phyloP scores from a whole-genome alignment of 495 filamentous ascomycete genomes.

The Hypoxylon perforatum region DNA sequence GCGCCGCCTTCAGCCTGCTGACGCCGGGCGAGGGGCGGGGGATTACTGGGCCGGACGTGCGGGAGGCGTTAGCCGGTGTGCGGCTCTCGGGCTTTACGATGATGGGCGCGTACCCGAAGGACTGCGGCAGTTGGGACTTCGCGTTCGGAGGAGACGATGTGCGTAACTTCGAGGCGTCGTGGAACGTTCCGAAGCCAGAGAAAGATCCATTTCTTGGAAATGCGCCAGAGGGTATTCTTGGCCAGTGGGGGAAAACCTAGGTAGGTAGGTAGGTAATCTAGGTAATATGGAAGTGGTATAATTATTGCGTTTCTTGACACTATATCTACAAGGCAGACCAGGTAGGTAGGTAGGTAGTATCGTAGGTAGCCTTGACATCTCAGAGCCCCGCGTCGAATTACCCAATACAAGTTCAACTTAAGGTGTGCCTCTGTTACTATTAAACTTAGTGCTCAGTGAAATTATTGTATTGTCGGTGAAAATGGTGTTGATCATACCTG shows the following conservation, averaged over 20 bases:
- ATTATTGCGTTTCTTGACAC: too few relatives aligned
- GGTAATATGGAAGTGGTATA: too few relatives aligned
- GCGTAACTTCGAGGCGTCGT: constrained; percentile 3
- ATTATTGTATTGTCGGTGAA: too few relatives aligned
- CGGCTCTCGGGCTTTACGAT: constrained; percentile 47
- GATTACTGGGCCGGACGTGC: background rate
- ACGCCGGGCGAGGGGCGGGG: constrained; percentile 5
- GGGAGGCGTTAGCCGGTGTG: constrained; percentile 14
- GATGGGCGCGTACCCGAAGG: constrained; percentile 17
- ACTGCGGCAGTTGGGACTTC: constrained; percentile 15
- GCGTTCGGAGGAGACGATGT: constrained; percentile 5
- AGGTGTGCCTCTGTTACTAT: too few relatives aligned
- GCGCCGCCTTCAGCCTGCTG: constrained; percentile 1
- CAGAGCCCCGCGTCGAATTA: too few relatives aligned
- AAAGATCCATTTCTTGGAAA: constrained; percentile 6
- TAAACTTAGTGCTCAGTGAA: too few relatives aligned
- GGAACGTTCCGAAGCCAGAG: constrained; percentile 1
- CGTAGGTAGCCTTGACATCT: too few relatives aligned
- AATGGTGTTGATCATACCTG: too few relatives aligned
- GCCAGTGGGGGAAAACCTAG: constrained; percentile 69
- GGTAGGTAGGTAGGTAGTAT: too few relatives aligned
- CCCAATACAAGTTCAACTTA: too few relatives aligned
- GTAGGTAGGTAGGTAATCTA: too few relatives aligned
- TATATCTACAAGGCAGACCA: too few relatives aligned
- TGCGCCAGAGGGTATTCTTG: constrained; percentile 72